A percentile compares a stretch with the other conserved stretches of the same genome.
Evolutionary conservation across 345 rosid genomes (phyloP).

Genomic region (Brassica cretica): DNA sequence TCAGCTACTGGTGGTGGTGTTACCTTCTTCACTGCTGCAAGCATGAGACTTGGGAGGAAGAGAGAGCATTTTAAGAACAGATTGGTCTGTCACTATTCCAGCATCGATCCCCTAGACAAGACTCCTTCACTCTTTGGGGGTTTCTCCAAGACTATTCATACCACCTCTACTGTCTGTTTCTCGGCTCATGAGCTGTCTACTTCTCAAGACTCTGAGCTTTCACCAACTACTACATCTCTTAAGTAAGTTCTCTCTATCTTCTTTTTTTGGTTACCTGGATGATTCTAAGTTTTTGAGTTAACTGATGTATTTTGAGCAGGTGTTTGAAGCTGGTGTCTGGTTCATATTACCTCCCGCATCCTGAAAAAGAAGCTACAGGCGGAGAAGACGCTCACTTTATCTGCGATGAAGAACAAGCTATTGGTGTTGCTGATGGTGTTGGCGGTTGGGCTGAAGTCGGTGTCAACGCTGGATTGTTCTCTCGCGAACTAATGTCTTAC

Average conservation of each 20-base stretch:
- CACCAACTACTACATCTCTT: conserved; percentile 41
- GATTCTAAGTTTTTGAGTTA: neutral
- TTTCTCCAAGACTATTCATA: conserved; percentile 42
- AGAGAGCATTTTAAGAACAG: conserved; percentile 37
- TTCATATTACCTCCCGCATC: conserved; percentile 87
- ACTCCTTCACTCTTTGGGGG: conserved; percentile 38
- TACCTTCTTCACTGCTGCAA: conserved; percentile 47
- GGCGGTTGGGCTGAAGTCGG: conserved; percentile 99
- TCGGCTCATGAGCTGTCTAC: conserved; percentile 60
- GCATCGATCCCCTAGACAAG: conserved; percentile 40
- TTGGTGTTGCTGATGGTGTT: conserved; percentile 98
- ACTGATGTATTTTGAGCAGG: conserved; percentile 41
- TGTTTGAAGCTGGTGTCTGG: conserved; percentile 71
- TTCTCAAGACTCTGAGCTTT: conserved; percentile 51
- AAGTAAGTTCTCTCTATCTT: conserved; percentile 18
- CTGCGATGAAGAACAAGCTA: conserved; percentile 67
- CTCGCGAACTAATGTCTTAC: conserved; percentile 88
- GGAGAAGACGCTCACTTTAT: conserved; percentile 99
- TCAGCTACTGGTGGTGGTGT: conserved; percentile 36
- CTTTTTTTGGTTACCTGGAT: neutral
- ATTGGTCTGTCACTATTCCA: conserved; percentile 49
- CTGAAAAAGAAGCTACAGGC: conserved; percentile 86
- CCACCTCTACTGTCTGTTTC: conserved; percentile 40
- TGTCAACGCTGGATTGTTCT: conserved; percentile 70
- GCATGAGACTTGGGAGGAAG: conserved; percentile 53